These are phyloP conservation scores for Kodamaea fukazawae DNA, from an alignment of 805 yeast species.

Conservation along the genomic window DNA sequence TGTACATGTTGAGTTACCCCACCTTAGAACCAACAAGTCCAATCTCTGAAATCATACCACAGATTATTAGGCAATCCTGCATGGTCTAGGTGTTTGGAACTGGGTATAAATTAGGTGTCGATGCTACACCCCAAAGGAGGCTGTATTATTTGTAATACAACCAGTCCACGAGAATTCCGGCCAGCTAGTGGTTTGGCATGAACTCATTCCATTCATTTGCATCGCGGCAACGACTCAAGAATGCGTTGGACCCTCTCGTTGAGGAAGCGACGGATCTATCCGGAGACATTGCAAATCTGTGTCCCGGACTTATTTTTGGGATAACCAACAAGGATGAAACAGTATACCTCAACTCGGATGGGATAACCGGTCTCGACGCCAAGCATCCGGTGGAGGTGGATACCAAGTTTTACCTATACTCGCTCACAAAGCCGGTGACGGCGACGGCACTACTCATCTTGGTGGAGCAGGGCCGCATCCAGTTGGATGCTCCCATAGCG, in stretches of 20 bases:
- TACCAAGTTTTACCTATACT: conserved; percentile 20
- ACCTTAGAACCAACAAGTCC: too few relatives aligned
- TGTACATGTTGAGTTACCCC: too few relatives aligned
- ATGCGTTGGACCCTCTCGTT: conserved; percentile 1
- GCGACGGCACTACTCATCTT: conserved; percentile 33
- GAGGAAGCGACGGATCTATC: not conserved
- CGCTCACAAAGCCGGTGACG: conserved; percentile 36
- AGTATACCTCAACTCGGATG: conserved; percentile 18
- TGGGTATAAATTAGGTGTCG: too few relatives aligned
- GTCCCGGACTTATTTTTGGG: conserved; percentile 15
- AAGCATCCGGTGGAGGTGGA: conserved; percentile 17
- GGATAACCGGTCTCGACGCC: conserved; percentile 15
- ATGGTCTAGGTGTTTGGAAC: too few relatives aligned
- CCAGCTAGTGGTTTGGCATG: too few relatives aligned
- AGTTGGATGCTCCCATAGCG: conserved; percentile 32
- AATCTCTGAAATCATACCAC: too few relatives aligned
- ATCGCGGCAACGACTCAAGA: not conserved
- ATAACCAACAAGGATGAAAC: conserved; percentile 23
- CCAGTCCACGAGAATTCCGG: too few relatives aligned
- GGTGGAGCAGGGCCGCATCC: conserved; percentile 28
- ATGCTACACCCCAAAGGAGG: too few relatives aligned
- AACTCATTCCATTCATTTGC: too few relatives aligned
- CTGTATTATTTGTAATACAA: too few relatives aligned
- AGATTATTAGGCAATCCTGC: too few relatives aligned
- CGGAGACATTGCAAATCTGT: not conserved